phyloP scores from a whole-genome alignment of 2,329 filamentous ascomycete species.

The Thielaviopsis ethacetica region DNA sequence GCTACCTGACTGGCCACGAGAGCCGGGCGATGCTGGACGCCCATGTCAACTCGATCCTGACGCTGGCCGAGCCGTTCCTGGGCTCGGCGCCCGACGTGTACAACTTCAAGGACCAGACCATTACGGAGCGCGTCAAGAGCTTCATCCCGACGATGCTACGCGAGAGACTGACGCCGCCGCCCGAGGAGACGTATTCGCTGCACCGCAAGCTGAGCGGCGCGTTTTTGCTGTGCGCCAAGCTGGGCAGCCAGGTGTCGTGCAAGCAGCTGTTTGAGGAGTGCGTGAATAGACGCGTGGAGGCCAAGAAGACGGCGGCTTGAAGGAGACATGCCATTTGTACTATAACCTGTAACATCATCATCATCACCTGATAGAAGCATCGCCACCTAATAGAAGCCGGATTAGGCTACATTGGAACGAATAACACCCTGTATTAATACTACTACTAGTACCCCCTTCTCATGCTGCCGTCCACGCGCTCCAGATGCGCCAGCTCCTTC shows the following conservation, averaged over 20 bases:
- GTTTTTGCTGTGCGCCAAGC: constrained; percentile 73
- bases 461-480: constrained; percentile 16
- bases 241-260: constrained; percentile 72
- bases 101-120: constrained; percentile 87
- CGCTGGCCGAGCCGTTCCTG: constrained; percentile 82
- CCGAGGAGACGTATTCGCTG: constrained; percentile 92
- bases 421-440: neutral
- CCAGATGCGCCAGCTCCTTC: constrained; percentile 42
- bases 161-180: constrained; percentile 76
- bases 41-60: constrained; percentile 74
- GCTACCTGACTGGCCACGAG: constrained; percentile 86
- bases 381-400: neutral
- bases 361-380: neutral
- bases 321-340: neutral
- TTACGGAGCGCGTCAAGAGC: constrained; percentile 77
- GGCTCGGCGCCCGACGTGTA: constrained; percentile 63
- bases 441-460: constrained; percentile 2
- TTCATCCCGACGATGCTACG: constrained; percentile 87
- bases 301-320: neutral
- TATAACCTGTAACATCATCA: constrained; percentile 1
- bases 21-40: constrained; percentile 75
- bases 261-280: constrained; percentile 55
- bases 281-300: constrained; percentile 2
- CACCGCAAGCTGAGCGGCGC: constrained; percentile 92
- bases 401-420: neutral